Evolutionary conservation across 331 rosid species (phyloP).

Genomic region (Erythrophleum ivorense): DNA sequence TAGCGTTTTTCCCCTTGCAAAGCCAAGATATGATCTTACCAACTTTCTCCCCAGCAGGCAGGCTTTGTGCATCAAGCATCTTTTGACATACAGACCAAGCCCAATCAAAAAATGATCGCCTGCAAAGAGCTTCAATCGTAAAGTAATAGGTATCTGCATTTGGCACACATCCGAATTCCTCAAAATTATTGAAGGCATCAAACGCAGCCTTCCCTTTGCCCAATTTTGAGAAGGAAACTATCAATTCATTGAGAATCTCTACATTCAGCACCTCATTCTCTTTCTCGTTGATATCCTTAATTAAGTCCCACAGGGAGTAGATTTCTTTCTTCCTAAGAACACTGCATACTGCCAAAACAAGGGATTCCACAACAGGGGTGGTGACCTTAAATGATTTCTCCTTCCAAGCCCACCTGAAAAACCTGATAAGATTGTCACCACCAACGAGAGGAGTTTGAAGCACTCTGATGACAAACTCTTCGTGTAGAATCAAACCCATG

Average conservation of each 20-base stretch:
- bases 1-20: slow-evolving; percentile 64
- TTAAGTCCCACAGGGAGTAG: slow-evolving; percentile 70
- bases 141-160: slow-evolving; percentile 65
- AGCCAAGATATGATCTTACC: slow-evolving; percentile 69
- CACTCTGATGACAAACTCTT: slow-evolving; percentile 54
- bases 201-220: slow-evolving; percentile 77
- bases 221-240: slow-evolving; percentile 59
- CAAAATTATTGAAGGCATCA: slow-evolving; percentile 64
- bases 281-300: slow-evolving; percentile 60
- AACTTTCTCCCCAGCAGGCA: slow-evolving; percentile 62
- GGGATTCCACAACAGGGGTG: slow-evolving; percentile 48
- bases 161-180: slow-evolving; percentile 58
- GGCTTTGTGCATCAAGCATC: slow-evolving; percentile 59
- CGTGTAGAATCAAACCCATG: slow-evolving; percentile 53
- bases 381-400: slow-evolving; percentile 50
- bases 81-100: slow-evolving; percentile 61
- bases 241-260: slow-evolving; percentile 57
- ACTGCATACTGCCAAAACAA: slow-evolving; percentile 45
- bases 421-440: slow-evolving; percentile 65
- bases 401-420: slow-evolving; percentile 70
- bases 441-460: slow-evolving; percentile 51
- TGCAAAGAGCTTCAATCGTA: slow-evolving; percentile 69
- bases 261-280: slow-evolving; percentile 44
- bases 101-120: slow-evolving; percentile 55
- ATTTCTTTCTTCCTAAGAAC: slow-evolving; percentile 47